These are phyloP conservation scores for Termitomyces heimii DNA, from an alignment of 768 basidiomycete species.

Conservation along the genomic window DNA sequence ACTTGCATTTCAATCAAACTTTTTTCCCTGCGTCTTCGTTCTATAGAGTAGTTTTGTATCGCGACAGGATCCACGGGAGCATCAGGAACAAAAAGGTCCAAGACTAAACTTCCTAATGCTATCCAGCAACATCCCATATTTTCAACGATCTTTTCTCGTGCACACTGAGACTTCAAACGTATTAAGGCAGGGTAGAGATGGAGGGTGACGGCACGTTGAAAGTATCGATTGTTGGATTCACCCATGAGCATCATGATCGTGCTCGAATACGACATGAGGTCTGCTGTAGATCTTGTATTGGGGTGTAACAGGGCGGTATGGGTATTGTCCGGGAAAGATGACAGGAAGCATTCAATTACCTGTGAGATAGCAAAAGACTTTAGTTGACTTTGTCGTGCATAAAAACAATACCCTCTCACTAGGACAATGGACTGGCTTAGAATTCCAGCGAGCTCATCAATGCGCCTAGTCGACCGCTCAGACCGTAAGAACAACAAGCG, in stretches of 20 bases:
- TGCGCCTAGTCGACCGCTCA: conserved; percentile 28
- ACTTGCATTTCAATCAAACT: conserved; percentile 41
- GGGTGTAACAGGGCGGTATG: conserved; percentile 11
- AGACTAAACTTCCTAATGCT: conserved; percentile 48
- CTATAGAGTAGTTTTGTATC: conserved; percentile 40
- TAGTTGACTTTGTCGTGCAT: background rate
- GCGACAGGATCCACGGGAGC: conserved; percentile 84
- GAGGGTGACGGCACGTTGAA: conserved; percentile 27
- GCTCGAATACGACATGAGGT: conserved; percentile 15
- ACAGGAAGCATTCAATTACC: conserved; percentile 40
- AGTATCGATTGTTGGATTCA: conserved; percentile 23
- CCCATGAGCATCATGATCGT: conserved; percentile 25
- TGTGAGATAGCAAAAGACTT: conserved; percentile 13
- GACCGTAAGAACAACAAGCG: conserved; percentile 33
- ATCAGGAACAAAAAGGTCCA: conserved; percentile 77
- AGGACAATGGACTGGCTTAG: conserved; percentile 34
- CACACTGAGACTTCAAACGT: conserved; percentile 5
- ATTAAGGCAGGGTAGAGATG: conserved; percentile 22
- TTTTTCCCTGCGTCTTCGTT: conserved; percentile 39
- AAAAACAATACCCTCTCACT: conserved; percentile 25
- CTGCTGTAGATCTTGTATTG: conserved; percentile 12
- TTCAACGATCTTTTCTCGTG: conserved; percentile 9
- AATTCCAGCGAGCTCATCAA: conserved; percentile 34
- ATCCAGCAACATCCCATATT: conserved; percentile 46
- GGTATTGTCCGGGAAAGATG: conserved; percentile 27